Base-by-base conservation (phyloP, 2,329 filamentous ascomycete genomes). In the Orbilia javanica region DNA sequence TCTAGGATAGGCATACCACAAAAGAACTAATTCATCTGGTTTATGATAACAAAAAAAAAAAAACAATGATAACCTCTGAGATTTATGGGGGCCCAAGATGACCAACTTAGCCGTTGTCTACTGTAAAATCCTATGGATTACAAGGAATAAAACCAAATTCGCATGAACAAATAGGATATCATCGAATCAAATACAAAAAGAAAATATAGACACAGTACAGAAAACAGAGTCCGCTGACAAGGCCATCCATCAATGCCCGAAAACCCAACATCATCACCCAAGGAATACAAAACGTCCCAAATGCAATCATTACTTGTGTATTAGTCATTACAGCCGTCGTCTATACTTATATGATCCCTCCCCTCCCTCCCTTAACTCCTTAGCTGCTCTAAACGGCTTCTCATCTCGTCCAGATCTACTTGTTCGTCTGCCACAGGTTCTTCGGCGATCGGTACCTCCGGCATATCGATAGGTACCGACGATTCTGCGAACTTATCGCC, bases 401-500 rank as follows among this genome's bases (percentile, higher is more conserved):
- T 88, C 96, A 98, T 98, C 86, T 97, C 92, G 82, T 94, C 92
- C 86, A 98, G 89, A 86, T 96, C 93, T 57, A 92, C 93, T 84
- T 97, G 94, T 79, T 93, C 90, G 82, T 96, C 92, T 83, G 94
- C 91, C 82, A 94, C 90, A 73, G 87, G 85, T 27, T 64, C 75
- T 31, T 69, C 69, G 3, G 42, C 65, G 64, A 85, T 85, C 50
- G 85, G 86, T 60, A 87, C 86, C 79, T 88, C 87, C 29, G 88
- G 86, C 80, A 87, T 65, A 52, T 84, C 87, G 50, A 85, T 84
- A 13, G 84, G 82, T 34, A 88, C 84, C n/a, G 90, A 89, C 70
- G 88, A 88, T 83, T 92, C 91, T 79, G 91, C 90, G 83, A 94
- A 88, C 82, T 89, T 90, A 82, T 94, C 93, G 85, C 94, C 94